phyloP scores from a whole-genome alignment of 163 green algal species.

The Volvox carteri region DNA sequence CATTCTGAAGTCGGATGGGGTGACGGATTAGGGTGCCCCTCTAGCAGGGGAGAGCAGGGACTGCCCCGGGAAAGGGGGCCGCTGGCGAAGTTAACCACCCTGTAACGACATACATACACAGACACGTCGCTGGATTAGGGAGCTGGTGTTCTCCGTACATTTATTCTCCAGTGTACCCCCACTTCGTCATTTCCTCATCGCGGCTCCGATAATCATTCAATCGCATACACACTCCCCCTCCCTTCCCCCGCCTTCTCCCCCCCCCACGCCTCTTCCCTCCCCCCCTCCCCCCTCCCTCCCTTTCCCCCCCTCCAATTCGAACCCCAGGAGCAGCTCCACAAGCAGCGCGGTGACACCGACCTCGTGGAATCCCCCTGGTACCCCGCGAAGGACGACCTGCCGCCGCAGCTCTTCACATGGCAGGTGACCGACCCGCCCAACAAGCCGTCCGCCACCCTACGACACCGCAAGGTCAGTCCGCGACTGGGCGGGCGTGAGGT shows the following conservation, averaged over 20 bases:
- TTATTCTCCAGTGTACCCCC: too few relatives aligned
- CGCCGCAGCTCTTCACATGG: constrained; percentile 43
- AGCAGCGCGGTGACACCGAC: constrained; percentile 53
- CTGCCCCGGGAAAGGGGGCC: too few relatives aligned
- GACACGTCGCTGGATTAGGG: too few relatives aligned
- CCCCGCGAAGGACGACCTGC: constrained; percentile 13
- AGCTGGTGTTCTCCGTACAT: too few relatives aligned
- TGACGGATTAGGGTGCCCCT: too few relatives aligned
- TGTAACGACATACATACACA: too few relatives aligned
- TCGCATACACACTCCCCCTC: not conserved
- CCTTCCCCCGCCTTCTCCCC: not conserved
- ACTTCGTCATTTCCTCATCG: too few relatives aligned
- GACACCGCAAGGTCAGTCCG: constrained; percentile 35
- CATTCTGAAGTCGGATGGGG: too few relatives aligned
- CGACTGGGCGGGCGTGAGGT: too few relatives aligned
- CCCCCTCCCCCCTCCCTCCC: not conserved
- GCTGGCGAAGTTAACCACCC: too few relatives aligned
- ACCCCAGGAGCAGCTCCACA: constrained; percentile 62
- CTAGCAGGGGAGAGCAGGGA: too few relatives aligned
- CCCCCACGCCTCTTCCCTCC: not conserved
- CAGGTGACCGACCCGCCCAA: not conserved
- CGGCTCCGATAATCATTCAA: too few relatives aligned
- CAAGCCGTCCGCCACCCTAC: not conserved
- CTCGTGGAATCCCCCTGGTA: constrained; percentile 45
- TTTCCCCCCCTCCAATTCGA: not conserved